A percentile compares a stretch with the other conserved stretches of the same genome.
phyloP scores from a whole-genome alignment of 169 alveolate genomes.

The Cryptosporidium felis region DNA sequence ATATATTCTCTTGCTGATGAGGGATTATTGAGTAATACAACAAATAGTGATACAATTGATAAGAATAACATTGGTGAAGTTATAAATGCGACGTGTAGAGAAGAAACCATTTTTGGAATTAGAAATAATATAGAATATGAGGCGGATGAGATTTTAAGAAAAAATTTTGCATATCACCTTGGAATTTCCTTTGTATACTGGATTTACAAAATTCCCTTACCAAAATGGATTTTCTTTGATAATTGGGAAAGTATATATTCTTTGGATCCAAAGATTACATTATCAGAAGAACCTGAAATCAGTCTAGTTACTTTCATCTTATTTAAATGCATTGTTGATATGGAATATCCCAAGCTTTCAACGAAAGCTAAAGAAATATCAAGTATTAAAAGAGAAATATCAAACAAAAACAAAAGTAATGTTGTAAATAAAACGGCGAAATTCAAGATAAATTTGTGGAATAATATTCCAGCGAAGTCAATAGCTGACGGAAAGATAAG shows the following conservation, averaged over 20 bases:
- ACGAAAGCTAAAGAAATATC: background rate
- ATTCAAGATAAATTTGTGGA: conserved; percentile 9
- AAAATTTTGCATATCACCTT: conserved; percentile 56
- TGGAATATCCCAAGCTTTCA: background rate
- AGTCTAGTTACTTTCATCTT: conserved; percentile 38
- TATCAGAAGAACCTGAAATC: conserved; percentile 67
- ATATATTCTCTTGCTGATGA: conserved; percentile 20
- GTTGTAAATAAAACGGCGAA: background rate
- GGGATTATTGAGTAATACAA: background rate
- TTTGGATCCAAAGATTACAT: background rate
- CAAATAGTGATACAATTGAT: background rate
- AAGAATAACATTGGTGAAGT: background rate
- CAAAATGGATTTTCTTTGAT: conserved; percentile 48
- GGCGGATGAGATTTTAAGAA: conserved; percentile 62
- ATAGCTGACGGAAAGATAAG: background rate
- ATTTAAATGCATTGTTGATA: conserved; percentile 45
- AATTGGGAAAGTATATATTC: conserved; percentile 35
- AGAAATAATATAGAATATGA: conserved; percentile 60
- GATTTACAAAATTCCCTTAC: conserved; percentile 33
- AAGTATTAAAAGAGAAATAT: background rate
- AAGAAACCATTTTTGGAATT: background rate
- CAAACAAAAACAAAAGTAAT: background rate
- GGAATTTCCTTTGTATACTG: conserved; percentile 46
- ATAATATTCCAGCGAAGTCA: conserved; percentile 24
- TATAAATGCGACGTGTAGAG: background rate